Conservation (phyloP, 106 monocot genomes). For the Allium sativum region DNA sequence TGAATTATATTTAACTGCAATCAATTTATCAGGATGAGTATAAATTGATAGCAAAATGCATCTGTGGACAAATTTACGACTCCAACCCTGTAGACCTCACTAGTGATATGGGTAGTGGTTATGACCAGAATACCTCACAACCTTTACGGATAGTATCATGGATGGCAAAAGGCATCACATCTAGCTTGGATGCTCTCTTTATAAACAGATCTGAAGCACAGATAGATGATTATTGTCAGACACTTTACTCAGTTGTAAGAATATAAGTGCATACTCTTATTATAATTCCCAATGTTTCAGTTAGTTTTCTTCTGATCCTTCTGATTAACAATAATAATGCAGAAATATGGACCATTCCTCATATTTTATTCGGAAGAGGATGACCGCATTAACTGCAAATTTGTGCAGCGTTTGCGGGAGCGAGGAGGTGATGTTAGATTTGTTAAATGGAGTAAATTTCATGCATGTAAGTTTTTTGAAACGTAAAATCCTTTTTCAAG, state of each 20-base stretch:
- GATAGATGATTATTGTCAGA: slow-evolving; percentile 21
- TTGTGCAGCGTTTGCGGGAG: slow-evolving; percentile 47
- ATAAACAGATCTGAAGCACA: slow-evolving; percentile 16
- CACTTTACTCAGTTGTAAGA: slow-evolving; percentile 25
- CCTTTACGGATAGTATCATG: slow-evolving; percentile 62
- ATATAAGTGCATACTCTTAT: background rate
- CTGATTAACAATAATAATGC: background rate
- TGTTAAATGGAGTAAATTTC: slow-evolving; percentile 46
- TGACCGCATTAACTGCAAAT: slow-evolving; percentile 36
- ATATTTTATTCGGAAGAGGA: slow-evolving; percentile 74
- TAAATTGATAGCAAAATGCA: slow-evolving; percentile 42
- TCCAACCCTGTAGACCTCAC: slow-evolving; percentile 79
- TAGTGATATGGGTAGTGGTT: slow-evolving; percentile 25
- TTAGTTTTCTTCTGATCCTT: background rate
- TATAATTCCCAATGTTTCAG: background rate
- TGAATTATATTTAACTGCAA: background rate
- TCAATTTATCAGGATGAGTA: slow-evolving; percentile 47
- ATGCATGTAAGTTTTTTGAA: too few relatives aligned
- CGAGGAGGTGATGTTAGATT: slow-evolving; percentile 71
- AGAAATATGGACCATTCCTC: slow-evolving; percentile 62
- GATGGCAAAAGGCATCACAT: slow-evolving; percentile 60
- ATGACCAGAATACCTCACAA: slow-evolving; percentile 30
- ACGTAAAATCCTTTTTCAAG: too few relatives aligned
- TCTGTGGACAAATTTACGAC: slow-evolving; percentile 89
- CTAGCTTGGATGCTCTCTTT: slow-evolving; percentile 62